Base-by-base conservation (phyloP, 2,329 filamentous ascomycete species). In the Neofusicoccum laricinum region DNA sequence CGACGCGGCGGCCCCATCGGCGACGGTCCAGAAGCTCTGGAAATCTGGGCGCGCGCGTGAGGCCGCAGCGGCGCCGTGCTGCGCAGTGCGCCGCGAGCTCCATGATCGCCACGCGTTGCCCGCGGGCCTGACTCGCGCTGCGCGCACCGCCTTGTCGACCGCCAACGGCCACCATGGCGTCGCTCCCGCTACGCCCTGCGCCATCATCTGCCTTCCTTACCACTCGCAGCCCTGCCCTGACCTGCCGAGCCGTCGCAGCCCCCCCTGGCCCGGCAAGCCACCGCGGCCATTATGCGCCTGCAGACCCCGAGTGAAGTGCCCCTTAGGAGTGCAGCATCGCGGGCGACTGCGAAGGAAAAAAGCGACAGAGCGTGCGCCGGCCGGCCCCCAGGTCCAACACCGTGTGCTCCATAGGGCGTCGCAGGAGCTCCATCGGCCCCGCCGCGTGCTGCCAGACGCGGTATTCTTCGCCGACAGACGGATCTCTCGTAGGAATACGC, bases 51-150 rank as follows among this genome's bases (percentile, higher is more conserved):
- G 11, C 38, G 11, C 40, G 34, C 17, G 17, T 14, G 50, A 5
- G 15, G 34, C 11, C 6, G 14, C 34, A n/a, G 34, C 38, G 25
- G 25, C 25, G 6, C 4, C 25, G 25, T 7, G 19, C 11, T 17
- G 21, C 2, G 14, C 51, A 7, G 34, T 57, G 51, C 36, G 38
- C 38, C 7, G 19, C 4, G 25, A 32, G 21, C 15, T 32, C 17
- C 38, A 36, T 59, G 55, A 46, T 59, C 55, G 55, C 55, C 40
- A 46, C 41, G 55, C 55, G 55, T 59, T 59, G 55, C 55, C 12
- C 15, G n/a, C 8, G 15, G 10, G 36, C 36, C 14, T 43, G 55
- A 25, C n/a, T 43, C 21, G 21, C 15, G 41, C 40, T 14, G 19
- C 30, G n/a, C n/a, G n/a, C 14, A 55, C 50, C 50, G 50, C 50